Percentiles rank a stretch among this genome's conserved stretches.
Evolutionary conservation across 345 rosid genomes (phyloP).

Genomic region (Psidium guajava): DNA sequence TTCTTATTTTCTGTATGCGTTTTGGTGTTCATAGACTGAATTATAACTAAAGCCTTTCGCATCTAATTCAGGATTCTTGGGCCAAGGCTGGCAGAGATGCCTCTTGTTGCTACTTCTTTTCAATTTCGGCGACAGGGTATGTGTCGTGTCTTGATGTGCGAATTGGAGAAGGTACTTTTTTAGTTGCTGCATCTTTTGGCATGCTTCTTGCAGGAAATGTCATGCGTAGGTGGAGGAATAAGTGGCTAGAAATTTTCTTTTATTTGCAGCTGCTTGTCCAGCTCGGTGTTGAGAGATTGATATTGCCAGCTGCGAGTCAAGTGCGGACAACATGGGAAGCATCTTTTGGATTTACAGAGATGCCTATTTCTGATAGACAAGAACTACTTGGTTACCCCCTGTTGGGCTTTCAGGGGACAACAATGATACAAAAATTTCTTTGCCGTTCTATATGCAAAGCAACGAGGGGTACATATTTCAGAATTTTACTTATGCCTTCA

Average conservation of each 20-base stretch:
- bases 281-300: constrained; percentile 16
- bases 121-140: constrained; percentile 33
- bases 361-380: constrained; percentile 7
- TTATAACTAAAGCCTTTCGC: not conserved
- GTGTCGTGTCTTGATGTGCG: constrained; percentile 29
- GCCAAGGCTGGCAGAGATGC: constrained; percentile 36
- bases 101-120: constrained; percentile 32
- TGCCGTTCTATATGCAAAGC: not conserved
- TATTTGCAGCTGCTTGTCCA: constrained; percentile 12
- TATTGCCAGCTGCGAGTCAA: constrained; percentile 20
- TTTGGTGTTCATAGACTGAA: not conserved
- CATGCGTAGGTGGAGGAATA: not conserved
- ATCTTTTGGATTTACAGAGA: constrained; percentile 20
- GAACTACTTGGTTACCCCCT: constrained; percentile 14
- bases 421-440: constrained; percentile 15
- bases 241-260: not conserved
- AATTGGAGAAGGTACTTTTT: constrained; percentile 27
- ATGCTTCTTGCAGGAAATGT: not conserved
- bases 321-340: constrained; percentile 14
- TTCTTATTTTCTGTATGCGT: not conserved
- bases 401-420: constrained; percentile 15
- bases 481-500: not conserved
- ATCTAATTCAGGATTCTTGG: constrained; percentile 26
- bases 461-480: not conserved
- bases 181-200: not conserved